Evolutionary conservation across 352 stramenopile genomes (phyloP).

Genomic region (Elongisporangium anandrum): DNA sequence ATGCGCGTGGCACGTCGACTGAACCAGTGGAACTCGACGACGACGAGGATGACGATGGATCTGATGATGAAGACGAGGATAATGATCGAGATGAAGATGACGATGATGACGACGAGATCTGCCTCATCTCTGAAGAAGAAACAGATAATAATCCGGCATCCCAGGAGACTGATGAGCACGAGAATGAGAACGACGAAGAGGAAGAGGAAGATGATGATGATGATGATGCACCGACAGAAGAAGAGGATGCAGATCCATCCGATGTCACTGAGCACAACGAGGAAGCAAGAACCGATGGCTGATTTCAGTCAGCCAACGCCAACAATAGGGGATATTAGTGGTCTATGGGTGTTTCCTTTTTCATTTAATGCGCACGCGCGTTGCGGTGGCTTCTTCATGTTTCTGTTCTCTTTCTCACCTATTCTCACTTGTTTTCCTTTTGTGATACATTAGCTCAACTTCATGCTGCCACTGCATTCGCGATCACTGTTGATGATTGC

Average conservation of each 20-base stretch:
- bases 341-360: no score
- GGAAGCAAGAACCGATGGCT: conserved; percentile 7
- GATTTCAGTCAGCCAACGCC: no score
- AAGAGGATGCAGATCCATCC: conserved; percentile 22
- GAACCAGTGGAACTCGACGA: conserved; percentile 56
- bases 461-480: conserved; percentile 8
- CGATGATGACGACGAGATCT: conserved; percentile 35
- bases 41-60: conserved; percentile 44
- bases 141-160: conserved; percentile 12
- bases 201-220: conserved; percentile 15
- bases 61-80: conserved; percentile 34
- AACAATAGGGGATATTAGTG: no score
- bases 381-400: no score
- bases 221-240: conserved; percentile 17
- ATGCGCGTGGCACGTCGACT: conserved; percentile 40
- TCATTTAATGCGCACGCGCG: no score
- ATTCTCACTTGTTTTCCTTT: no score
- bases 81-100: conserved; percentile 24
- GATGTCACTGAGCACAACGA: conserved; percentile 17
- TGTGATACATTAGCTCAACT: no score
- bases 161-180: conserved; percentile 8
- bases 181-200: conserved; percentile 16
- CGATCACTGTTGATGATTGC: conserved; percentile 18
- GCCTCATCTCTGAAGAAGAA: conserved; percentile 50
- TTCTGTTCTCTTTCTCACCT: no score